A percentile compares a stretch with the other conserved stretches of the same genome.
phyloP scores from a whole-genome alignment of 2,329 filamentous ascomycete species.

The Cercospora sp. region DNA sequence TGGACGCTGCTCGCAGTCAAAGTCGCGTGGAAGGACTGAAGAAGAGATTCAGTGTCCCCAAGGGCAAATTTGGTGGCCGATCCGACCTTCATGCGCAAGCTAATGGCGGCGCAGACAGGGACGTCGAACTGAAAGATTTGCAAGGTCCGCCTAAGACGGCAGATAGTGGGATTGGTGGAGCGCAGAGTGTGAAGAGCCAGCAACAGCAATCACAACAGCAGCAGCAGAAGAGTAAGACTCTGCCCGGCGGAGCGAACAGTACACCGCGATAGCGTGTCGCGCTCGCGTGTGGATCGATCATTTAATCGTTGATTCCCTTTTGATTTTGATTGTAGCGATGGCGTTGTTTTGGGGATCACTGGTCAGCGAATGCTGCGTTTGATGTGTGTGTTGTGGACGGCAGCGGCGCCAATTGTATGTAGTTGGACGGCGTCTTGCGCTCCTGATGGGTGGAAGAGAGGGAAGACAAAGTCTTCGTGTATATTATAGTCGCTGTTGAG shows the following conservation, averaged over 20 bases:
- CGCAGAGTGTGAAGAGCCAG: constrained; percentile 2
- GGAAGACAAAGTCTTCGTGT: not conserved
- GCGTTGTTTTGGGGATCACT: not conserved
- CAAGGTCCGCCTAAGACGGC: constrained; percentile 13
- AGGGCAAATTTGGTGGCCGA: constrained; percentile 2
- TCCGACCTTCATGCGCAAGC: not conserved
- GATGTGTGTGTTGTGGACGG: not conserved
- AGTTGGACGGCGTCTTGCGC: not conserved
- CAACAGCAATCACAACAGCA: not conserved
- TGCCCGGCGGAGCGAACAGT: constrained; percentile 17
- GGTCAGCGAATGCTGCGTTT: not conserved
- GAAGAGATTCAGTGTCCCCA: constrained; percentile 42
- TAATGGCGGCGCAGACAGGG: constrained; percentile 30
- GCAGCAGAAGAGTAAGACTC: constrained; percentile 5
- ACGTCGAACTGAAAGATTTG: constrained; percentile 69
- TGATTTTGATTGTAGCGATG: not conserved
- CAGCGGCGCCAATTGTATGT: not conserved
- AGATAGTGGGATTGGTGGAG: constrained; percentile 12
- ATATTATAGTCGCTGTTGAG: not conserved
- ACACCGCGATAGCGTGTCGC: constrained; percentile 13
- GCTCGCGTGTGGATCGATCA: not conserved
- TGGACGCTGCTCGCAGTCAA: constrained; percentile 40
- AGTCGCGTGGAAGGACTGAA: constrained; percentile 53
- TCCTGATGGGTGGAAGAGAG: not conserved
- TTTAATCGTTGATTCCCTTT: not conserved